Base-by-base conservation (phyloP, 495 filamentous ascomycete genomes). In the Parachaetomium inaequale region DNA sequence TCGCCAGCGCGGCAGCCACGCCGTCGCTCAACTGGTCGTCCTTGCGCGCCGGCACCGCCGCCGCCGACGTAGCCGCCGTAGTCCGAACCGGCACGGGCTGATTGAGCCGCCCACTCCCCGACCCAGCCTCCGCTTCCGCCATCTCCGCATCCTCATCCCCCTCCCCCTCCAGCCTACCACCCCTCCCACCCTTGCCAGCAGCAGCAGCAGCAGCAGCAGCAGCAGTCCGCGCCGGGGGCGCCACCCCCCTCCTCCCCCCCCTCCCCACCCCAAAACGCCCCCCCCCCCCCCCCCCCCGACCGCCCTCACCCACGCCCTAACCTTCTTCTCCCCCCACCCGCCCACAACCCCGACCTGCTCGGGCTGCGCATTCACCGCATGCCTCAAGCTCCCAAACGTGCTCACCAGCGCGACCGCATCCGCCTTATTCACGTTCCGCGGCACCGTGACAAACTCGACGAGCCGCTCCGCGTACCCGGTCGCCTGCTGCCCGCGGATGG, bases 301-400 rank as follows among this genome's bases (percentile, higher is more conserved):
- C 4, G 87, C 87, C 55, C 75, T 81, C 68, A 84, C 88, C 91
- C 93, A 98, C 57, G 82, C 81, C 68, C 87, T 85, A 7, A 96
- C 91, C 73, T 98, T 99, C 78, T 88, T 93, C 78, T 96, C 90
- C 19, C 94, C 94, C 93, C 93, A 98, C 11, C 94, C 94, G 7
- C 87, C 82, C 29, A 99, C 84, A 45, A 89, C 72, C 29, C 84
- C 81, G 47, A 98, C 79, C 73, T 95, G 88, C 67, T 99, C 95
- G 1, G 89, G 86, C 14, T 85, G 80, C 15, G 91, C 93, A 76
- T 97, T 98, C 36, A 98, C 77, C 0, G 93, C 94, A 26, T 88
- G 87, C 67, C 87, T 84, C 32, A 98, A 71, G 58, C 87, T 93
- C 6, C 95, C 95, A 77, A 97, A 98, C 17, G 86, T 89, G 38